Evolutionary conservation across 768 basidiomycete species (phyloP).

Genomic region (Suillus placidus): DNA sequence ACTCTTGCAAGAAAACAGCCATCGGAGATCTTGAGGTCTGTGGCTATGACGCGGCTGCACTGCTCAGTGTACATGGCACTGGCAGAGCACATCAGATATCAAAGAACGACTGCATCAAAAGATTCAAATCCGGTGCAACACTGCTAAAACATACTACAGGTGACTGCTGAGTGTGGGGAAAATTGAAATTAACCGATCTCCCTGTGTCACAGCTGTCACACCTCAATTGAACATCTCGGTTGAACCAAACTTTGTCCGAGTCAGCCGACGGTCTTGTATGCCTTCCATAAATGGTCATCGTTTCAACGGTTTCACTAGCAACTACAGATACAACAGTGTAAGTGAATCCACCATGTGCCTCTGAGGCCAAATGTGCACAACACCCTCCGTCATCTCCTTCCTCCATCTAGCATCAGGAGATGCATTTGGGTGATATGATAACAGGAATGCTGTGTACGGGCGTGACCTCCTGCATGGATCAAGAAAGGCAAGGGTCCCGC

Average conservation of each 20-base stretch:
- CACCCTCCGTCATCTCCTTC: constrained; percentile 5
- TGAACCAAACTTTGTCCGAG: no score
- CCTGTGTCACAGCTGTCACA: no score
- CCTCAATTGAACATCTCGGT: no score
- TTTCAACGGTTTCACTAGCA: background rate
- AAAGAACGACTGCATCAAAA: background rate
- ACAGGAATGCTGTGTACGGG: constrained; percentile 10
- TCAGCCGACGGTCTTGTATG: no score
- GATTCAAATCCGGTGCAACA: background rate
- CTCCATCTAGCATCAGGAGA: constrained; percentile 9
- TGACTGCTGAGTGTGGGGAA: background rate
- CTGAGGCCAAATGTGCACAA: constrained; percentile 4
- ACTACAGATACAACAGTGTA: background rate
- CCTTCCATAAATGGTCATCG: background rate
- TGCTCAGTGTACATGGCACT: background rate
- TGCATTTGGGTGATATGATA: background rate
- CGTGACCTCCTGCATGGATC: background rate
- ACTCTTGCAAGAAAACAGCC: background rate
- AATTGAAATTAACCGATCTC: no score
- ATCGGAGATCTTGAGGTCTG: no score
- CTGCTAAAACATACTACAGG: background rate
- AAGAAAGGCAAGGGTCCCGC: background rate
- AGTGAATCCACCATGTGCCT: background rate
- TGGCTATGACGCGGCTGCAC: background rate
- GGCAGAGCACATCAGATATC: background rate